These are phyloP conservation scores for Verticillium nonalfalfae DNA, from an alignment of 2,329 filamentous ascomycete genomes.

Conservation along the genomic window DNA sequence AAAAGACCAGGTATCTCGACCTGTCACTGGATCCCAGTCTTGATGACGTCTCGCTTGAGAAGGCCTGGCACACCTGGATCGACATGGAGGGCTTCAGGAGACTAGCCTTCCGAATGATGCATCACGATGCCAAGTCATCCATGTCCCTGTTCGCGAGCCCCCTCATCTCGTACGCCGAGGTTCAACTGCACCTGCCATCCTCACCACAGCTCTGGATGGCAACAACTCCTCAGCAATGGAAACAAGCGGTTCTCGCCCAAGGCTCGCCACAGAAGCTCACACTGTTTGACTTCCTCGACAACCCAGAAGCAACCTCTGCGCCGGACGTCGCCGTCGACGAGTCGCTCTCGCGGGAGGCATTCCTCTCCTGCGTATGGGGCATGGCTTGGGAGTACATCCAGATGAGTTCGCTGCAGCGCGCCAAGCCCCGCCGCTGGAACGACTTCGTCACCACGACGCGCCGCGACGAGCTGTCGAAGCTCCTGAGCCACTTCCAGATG, in stretches of 20 bases:
- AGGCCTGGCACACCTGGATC: slow-evolving; percentile 20
- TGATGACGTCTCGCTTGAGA: slow-evolving; percentile 7
- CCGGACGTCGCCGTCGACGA: slow-evolving; percentile 3
- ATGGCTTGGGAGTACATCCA: slow-evolving; percentile 23
- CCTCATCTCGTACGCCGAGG: slow-evolving; percentile 22
- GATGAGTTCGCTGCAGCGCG: slow-evolving; percentile 15
- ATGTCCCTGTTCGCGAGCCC: slow-evolving; percentile 20
- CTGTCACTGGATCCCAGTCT: not conserved
- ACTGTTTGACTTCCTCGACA: slow-evolving; percentile 14
- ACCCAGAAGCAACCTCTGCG: not conserved
- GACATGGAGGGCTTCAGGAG: slow-evolving; percentile 22
- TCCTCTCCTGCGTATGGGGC: slow-evolving; percentile 18
- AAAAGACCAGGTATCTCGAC: slow-evolving; percentile 14
- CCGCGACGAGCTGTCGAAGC: slow-evolving; percentile 19
- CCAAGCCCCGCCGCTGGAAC: slow-evolving; percentile 18
- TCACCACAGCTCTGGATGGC: slow-evolving; percentile 18
- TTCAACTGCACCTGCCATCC: slow-evolving; percentile 16
- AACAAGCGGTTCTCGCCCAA: slow-evolving; percentile 1
- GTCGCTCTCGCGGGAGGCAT: slow-evolving; percentile 5
- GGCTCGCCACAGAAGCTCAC: not conserved
- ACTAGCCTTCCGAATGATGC: slow-evolving; percentile 18
- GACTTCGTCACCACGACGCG: slow-evolving; percentile 17
- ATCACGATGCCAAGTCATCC: slow-evolving; percentile 22
- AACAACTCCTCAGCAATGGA: slow-evolving; percentile 18
- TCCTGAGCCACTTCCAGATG: slow-evolving; percentile 15